phyloP scores from a whole-genome alignment of 1,284 basidiomycete species.

The Apiotrichum brassicae region DNA sequence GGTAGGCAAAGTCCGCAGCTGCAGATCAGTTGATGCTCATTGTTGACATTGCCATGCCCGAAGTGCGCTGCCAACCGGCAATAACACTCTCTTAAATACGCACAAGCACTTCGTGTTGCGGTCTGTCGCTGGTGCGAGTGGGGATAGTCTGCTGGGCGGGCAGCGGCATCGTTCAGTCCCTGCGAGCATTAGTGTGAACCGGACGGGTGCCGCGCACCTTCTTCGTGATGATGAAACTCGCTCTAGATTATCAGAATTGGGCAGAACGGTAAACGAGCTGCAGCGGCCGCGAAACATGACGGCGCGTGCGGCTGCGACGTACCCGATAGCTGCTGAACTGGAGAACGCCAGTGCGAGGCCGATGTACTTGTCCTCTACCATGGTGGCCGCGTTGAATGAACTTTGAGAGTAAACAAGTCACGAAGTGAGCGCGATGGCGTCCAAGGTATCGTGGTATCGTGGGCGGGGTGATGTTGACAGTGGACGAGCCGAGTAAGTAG shows the following conservation, averaged over 20 bases:
- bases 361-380: constrained; percentile 76
- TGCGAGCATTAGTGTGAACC: constrained; percentile 42
- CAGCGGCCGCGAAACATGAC: too few species aligned
- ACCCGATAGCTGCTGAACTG: constrained; percentile 16
- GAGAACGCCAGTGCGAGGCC: constrained; percentile 78
- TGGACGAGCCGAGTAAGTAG: too few species aligned
- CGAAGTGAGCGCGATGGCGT: background rate
- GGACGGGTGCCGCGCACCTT: too few species aligned
- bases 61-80: too few species aligned
- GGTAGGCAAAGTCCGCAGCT: constrained; percentile 75
- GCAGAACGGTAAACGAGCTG: too few species aligned
- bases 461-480: too few species aligned
- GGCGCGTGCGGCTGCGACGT: too few species aligned
- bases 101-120: constrained; percentile 59
- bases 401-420: background rate
- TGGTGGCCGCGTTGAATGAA: background rate
- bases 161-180: constrained; percentile 75
- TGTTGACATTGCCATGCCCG: too few species aligned
- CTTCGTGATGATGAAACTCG: constrained; percentile 93
- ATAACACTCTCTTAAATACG: too few species aligned
- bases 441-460: background rate
- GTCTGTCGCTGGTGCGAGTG: constrained; percentile 54
- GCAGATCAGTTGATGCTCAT: constrained; percentile 38
- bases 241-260: constrained; percentile 34
- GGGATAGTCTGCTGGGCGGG: constrained; percentile 59